Evolutionary conservation across 179 eudicot genomes (phyloP).

Genomic region (Nepenthes alata): DNA sequence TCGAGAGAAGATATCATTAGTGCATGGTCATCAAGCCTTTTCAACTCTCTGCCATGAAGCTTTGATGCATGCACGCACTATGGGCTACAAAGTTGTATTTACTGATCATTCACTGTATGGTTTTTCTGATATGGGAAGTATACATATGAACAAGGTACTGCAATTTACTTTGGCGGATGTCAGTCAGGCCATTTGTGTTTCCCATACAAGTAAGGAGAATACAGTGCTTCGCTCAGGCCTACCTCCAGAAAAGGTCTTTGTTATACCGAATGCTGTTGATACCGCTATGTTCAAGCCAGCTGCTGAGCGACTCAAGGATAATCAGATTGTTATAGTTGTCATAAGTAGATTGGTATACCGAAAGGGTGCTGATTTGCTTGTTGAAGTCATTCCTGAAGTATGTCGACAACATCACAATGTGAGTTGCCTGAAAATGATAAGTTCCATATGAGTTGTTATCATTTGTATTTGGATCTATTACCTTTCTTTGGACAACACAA

Average conservation of each 20-base stretch:
- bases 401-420: slow-evolving; percentile 77
- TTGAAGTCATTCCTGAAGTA: slow-evolving; percentile 97
- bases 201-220: slow-evolving; percentile 96
- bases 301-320: slow-evolving; percentile 40
- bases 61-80: slow-evolving; percentile 92
- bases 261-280: slow-evolving; percentile 95
- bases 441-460: background rate
- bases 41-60: slow-evolving; percentile 97
- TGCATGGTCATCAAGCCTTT: slow-evolving; percentile 98
- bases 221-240: slow-evolving; percentile 85
- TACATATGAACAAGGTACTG: slow-evolving; percentile 94
- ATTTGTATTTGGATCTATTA: no score
- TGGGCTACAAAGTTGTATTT: slow-evolving; percentile 90
- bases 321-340: slow-evolving; percentile 76
- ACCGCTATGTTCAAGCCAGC: slow-evolving; percentile 95
- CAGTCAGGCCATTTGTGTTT: slow-evolving; percentile 87
- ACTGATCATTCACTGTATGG: slow-evolving; percentile 97
- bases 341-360: slow-evolving; percentile 93
- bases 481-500: no score
- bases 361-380: slow-evolving; percentile 95
- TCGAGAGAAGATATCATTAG: slow-evolving; percentile 74
- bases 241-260: slow-evolving; percentile 79
- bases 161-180: slow-evolving; percentile 96
- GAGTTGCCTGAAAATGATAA: slow-evolving; percentile 19
- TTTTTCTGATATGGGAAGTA: slow-evolving; percentile 88